Evolutionary conservation across 2,329 filamentous ascomycete species (phyloP).

Genomic region (Aspergillus hortae): DNA sequence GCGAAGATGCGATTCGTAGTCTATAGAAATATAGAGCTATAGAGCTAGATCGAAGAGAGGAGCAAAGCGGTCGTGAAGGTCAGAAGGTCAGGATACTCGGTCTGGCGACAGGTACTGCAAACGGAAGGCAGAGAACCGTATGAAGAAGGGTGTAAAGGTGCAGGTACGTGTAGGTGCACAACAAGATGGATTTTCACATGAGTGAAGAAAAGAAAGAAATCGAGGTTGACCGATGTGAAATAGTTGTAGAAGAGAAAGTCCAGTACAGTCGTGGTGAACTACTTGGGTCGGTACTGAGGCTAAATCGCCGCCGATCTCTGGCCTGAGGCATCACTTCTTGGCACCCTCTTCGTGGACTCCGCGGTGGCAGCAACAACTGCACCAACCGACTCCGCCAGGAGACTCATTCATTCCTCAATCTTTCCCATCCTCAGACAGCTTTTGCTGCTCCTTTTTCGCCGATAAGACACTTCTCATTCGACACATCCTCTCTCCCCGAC

Average conservation of each 20-base stretch:
- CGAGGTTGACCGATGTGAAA: background rate
- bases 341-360: background rate
- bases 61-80: too few species aligned
- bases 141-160: too few species aligned
- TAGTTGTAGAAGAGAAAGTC: background rate
- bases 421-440: background rate
- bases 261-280: background rate
- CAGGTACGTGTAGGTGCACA: too few species aligned
- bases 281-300: background rate
- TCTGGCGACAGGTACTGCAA: too few species aligned
- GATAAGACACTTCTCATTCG: background rate
- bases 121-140: too few species aligned
- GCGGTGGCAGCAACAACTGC: background rate
- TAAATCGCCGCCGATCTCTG: too few species aligned
- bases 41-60: background rate
- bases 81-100: too few species aligned
- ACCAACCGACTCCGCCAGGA: slow-evolving; percentile 1
- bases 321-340: slow-evolving; percentile 2
- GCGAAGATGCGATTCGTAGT: background rate
- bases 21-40: background rate
- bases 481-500: too few species aligned
- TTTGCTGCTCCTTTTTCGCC: background rate
- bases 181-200: too few species aligned
- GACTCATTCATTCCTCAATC: background rate
- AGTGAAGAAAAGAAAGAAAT: too few species aligned